Percentiles rank a stretch among this genome's conserved stretches.
Evolutionary conservation across 2,329 filamentous ascomycete genomes (phyloP).

Genomic region (Microcera coccophila): DNA sequence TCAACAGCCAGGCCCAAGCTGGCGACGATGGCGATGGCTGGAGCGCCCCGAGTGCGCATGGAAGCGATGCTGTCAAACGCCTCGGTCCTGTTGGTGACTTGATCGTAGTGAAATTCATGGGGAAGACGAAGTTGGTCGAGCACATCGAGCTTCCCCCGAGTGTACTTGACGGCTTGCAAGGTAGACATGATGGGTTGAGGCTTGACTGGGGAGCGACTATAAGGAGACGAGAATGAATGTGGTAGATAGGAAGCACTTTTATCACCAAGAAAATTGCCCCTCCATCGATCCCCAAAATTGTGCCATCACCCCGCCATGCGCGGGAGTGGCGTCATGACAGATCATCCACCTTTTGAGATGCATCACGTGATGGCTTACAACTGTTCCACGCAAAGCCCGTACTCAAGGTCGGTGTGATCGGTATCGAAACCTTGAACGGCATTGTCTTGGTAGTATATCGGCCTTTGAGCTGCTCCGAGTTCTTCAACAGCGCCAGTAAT

Average conservation of each 20-base stretch:
- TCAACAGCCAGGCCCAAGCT: slow-evolving; percentile 85
- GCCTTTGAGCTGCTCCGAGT: too few relatives aligned
- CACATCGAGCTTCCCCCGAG: slow-evolving; percentile 67
- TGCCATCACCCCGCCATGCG: slow-evolving; percentile 30
- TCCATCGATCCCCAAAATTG: slow-evolving; percentile 26
- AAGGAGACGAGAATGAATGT: slow-evolving; percentile 2
- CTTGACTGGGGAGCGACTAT: background rate
- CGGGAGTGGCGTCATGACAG: slow-evolving; percentile 18
- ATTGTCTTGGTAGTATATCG: too few relatives aligned
- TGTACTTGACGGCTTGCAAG: slow-evolving; percentile 75
- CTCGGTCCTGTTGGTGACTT: slow-evolving; percentile 65
- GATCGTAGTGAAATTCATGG: slow-evolving; percentile 74
- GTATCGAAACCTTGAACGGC: too few relatives aligned
- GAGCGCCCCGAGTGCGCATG: slow-evolving; percentile 76
- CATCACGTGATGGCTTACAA: too few relatives aligned
- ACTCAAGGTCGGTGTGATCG: background rate
- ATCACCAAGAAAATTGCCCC: slow-evolving; percentile 22
- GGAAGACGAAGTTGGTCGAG: slow-evolving; percentile 81
- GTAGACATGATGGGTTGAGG: slow-evolving; percentile 41
- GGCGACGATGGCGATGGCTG: slow-evolving; percentile 97
- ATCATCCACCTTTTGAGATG: too few relatives aligned
- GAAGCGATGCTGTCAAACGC: slow-evolving; percentile 79
- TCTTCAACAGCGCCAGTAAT: too few relatives aligned
- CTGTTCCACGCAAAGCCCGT: background rate
- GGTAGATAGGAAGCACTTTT: background rate